phyloP scores from a whole-genome alignment of 225 moss, liverwort and hornwort species.

The Climacium dendroides region DNA sequence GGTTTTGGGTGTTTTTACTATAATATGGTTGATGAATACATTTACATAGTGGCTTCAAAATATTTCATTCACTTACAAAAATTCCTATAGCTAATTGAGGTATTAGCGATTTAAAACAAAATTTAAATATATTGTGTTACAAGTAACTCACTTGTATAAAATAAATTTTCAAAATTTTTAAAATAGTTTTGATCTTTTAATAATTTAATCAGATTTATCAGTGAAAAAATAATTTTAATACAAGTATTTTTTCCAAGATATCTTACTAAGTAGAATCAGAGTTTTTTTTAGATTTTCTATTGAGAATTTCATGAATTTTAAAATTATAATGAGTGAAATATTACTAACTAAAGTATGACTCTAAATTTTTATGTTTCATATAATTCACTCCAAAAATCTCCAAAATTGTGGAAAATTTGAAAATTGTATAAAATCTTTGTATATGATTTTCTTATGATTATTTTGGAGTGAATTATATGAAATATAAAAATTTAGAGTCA shows the following conservation, averaged over 20 bases:
- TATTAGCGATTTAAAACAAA: background rate
- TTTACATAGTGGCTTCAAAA: accelerated
- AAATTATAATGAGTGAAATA: no score
- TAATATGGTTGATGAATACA: background rate
- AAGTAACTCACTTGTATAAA: background rate
- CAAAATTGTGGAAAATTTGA: background rate
- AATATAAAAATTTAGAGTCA: background rate
- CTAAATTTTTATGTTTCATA: background rate
- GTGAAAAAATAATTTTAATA: background rate
- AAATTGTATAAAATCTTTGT: background rate
- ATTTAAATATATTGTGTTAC: background rate
- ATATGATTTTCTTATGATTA: background rate
- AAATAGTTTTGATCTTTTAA: no score
- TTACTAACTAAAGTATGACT: background rate
- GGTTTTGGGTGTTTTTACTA: background rate
- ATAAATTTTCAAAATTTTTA: background rate
- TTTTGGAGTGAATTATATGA: background rate
- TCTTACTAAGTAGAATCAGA: background rate
- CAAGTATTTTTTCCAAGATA: background rate
- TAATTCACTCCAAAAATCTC: background rate
- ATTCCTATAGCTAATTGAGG: background rate
- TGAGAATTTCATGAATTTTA: background rate
- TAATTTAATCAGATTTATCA: background rate
- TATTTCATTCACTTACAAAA: background rate
- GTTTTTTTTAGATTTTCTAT: background rate